phyloP scores from a whole-genome alignment of 2,329 filamentous ascomycete genomes.

The Cryoendolithus antarcticus region DNA sequence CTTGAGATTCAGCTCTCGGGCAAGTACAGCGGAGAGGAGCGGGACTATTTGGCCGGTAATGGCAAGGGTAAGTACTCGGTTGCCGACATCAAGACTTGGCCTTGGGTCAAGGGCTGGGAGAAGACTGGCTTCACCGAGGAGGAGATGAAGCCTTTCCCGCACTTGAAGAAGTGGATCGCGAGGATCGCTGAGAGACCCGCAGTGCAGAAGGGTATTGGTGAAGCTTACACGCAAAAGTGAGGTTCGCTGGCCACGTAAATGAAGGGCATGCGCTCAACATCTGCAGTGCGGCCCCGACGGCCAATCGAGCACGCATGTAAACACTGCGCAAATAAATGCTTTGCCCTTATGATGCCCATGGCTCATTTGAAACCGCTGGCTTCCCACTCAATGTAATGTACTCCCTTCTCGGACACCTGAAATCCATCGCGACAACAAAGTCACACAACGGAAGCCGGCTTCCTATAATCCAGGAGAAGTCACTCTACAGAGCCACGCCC shows the following conservation, averaged over 20 bases:
- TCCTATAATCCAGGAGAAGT: conserved; percentile 49
- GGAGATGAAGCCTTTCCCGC: conserved; percentile 39
- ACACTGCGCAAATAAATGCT: too few species aligned
- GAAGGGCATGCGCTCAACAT: too few species aligned
- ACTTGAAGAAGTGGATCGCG: conserved; percentile 42
- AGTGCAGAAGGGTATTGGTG: conserved; percentile 34
- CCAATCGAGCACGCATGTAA: too few species aligned
- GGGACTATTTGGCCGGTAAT: conserved; percentile 41
- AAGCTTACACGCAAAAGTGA: conserved; percentile 19
- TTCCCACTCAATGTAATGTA: conserved; percentile 31
- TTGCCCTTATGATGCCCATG: too few species aligned
- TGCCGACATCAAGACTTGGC: conserved; percentile 39
- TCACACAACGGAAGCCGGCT: conserved; percentile 57
- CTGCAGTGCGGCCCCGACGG: too few species aligned
- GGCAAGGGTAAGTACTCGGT: conserved; percentile 43
- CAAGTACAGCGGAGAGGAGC: conserved; percentile 36
- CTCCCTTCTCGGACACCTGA: conserved; percentile 61
- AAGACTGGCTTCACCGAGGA: conserved; percentile 32
- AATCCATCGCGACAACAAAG: conserved; percentile 61
- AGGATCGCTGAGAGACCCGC: conserved; percentile 37
- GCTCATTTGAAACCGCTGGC: too few species aligned
- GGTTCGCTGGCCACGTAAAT: too few species aligned
- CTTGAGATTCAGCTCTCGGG: conserved; percentile 42
- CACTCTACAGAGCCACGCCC: conserved; percentile 53
- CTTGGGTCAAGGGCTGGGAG: conserved; percentile 37